Evolutionary conservation across 352 stramenopile genomes (phyloP), one percentile per base, ranked within the genome.

Genomic region (Globisporangium cystogenes): DNA sequence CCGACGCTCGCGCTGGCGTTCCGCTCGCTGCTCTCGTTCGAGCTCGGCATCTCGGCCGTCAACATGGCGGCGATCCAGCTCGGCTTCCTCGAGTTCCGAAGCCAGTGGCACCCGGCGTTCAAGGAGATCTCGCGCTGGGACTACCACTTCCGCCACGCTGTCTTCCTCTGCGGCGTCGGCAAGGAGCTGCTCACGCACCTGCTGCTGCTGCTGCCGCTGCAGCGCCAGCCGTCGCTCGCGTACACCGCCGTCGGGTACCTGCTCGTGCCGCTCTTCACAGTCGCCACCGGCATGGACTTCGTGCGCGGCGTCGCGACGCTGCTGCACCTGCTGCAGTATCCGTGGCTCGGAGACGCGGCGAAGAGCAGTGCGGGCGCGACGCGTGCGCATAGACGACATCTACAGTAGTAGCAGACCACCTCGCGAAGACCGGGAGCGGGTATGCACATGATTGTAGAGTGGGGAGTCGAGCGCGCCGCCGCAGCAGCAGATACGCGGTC

Each of bases 81-180:
- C 40, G 67, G 67, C 27, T 86, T 90, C 60, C 67, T 91, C 43
- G 72, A 86, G 36, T 48, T 69, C 26, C 76, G 79, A n/a, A 43
- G 47, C 21, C 49, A 76, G 29, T 93, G 82, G 82, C 76, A 88
- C 35, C 72, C 71, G 6, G 29, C 85, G 15, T 83, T 87, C 55
- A 84, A 85, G 51, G 65, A 72, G 40, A 61, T 88, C n/a, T 64
- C 73, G 42, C 62, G 69, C 29, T 78, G 68, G 68, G 71, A 86
- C 20, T 78, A 89, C 44, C 59, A 41, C 26, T 86, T 64, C 42
- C 59, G 64, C 41, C 53, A 58, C 41, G 41, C 76, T 27, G 57
- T 87, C 16, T 73, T 70, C 35, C 46, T 60, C 0, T 90, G 78
- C 41, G 76, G 74, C 15, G 52, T 87, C 8, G 80, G 66, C 15